Evolutionary conservation across 2,329 filamentous ascomycete genomes (phyloP).

Genomic region (Zasmidium citrigriseum): DNA sequence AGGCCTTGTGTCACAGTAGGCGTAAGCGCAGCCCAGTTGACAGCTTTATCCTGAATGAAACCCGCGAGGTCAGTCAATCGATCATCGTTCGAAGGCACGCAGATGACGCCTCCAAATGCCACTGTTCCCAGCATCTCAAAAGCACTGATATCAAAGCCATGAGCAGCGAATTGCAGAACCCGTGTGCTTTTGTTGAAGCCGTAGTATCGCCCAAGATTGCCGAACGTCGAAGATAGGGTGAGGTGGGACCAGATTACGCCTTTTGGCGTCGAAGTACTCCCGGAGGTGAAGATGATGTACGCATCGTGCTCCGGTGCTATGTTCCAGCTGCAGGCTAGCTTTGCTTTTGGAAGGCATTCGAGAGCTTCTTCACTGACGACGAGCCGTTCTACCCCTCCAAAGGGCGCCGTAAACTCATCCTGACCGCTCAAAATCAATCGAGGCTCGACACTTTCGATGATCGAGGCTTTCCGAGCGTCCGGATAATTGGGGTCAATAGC

Average conservation of each 20-base stretch:
- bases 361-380: background rate
- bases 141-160: background rate
- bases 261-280: background rate
- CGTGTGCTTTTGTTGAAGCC: background rate
- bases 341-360: background rate
- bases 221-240: background rate
- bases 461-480: background rate
- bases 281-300: background rate
- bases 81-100: slow-evolving; percentile 1
- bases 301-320: background rate
- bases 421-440: background rate
- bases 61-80: background rate
- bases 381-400: background rate
- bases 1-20: background rate
- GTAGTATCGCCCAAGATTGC: background rate
- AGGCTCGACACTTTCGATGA: background rate
- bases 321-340: background rate
- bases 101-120: background rate
- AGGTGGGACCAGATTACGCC: background rate
- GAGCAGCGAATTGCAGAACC: background rate
- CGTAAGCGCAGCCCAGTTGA: background rate
- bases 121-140: background rate
- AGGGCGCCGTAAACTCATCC: background rate
- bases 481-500: slow-evolving; percentile 5
- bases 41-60: background rate